Percentiles rank a stretch among this genome's conserved stretches.
phyloP scores from a whole-genome alignment of 257 asterid genomes.

The Forsythia suspensa region DNA sequence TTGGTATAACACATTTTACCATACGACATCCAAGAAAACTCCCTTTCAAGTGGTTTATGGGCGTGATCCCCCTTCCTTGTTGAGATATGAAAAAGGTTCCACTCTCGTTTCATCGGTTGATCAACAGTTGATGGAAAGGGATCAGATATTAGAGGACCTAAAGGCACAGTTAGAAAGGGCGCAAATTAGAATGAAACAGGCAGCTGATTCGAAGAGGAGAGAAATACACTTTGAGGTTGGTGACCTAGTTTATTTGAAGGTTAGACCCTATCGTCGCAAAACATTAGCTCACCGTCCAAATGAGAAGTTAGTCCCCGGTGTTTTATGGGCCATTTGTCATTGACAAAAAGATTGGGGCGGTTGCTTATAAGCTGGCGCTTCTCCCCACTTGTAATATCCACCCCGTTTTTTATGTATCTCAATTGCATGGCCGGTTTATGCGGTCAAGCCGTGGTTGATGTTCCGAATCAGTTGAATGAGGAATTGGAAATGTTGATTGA shows the following conservation, averaged over 20 bases:
- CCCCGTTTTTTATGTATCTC: not conserved
- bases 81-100: not conserved
- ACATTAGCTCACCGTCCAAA: not conserved
- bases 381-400: not conserved
- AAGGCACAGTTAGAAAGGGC: not conserved
- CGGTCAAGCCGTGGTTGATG: too few species aligned
- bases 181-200: not conserved
- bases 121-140: not conserved
- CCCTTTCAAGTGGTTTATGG: not conserved
- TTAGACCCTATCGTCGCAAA: not conserved
- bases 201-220: not conserved
- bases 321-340: not conserved
- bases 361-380: not conserved
- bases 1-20: not conserved
- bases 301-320: not conserved
- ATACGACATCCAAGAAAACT: not conserved
- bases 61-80: not conserved
- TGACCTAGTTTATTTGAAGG: not conserved
- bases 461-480: too few species aligned
- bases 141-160: not conserved
- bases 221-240: not conserved
- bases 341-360: not conserved
- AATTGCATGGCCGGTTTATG: not conserved
- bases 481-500: too few species aligned
- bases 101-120: not conserved